Evolutionary conservation across 176 grass and related monocot genomes (phyloP).

Genomic region (Saccharum officinarum): DNA sequence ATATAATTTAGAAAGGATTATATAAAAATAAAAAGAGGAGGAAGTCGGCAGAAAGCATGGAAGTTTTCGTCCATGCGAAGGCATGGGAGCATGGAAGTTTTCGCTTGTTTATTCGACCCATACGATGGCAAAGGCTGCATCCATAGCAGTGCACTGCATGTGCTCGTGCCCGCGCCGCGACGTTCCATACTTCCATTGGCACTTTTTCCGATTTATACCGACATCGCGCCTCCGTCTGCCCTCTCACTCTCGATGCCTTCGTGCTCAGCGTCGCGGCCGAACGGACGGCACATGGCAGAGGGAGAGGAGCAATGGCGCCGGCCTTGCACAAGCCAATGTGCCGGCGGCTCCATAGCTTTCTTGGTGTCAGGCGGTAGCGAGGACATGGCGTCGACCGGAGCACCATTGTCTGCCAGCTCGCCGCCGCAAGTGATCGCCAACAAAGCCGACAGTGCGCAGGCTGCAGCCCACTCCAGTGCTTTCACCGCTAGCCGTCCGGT

Average conservation of each 20-base stretch:
- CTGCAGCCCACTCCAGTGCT: neutral
- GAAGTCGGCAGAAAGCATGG: neutral
- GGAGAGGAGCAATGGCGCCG: neutral
- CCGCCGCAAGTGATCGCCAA: neutral
- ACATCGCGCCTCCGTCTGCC: neutral
- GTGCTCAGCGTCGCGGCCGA: too few relatives aligned
- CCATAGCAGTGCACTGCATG: neutral
- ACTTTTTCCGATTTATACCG: neutral
- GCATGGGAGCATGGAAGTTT: neutral
- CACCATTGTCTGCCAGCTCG: neutral
- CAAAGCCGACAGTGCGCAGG: neutral
- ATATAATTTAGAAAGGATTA: neutral
- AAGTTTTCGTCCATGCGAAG: neutral
- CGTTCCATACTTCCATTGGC: neutral
- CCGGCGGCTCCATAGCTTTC: neutral
- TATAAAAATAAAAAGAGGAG: neutral
- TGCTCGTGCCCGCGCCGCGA: neutral
- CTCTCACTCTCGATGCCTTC: neutral
- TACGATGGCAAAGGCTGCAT: neutral
- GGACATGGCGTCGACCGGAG: neutral
- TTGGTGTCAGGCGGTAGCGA: neutral
- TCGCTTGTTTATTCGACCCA: neutral
- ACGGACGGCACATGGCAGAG: neutral
- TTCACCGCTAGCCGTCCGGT: neutral
- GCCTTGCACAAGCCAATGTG: neutral